These are phyloP conservation scores for Solanum pinnatisectum DNA, from an alignment of 257 asterid species.

Conservation along the genomic window DNA sequence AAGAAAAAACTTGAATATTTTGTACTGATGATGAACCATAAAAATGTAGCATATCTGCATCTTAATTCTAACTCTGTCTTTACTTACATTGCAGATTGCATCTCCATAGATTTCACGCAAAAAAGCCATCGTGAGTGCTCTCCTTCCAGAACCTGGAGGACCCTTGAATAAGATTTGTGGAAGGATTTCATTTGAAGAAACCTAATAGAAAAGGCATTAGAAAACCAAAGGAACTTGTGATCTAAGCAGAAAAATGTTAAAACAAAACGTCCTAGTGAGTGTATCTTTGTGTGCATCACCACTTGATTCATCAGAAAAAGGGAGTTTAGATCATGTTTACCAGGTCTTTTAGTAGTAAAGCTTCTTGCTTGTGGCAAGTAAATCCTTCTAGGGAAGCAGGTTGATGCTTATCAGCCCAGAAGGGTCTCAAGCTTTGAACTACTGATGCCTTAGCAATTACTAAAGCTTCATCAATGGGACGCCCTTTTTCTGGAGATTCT, in stretches of 20 bases:
- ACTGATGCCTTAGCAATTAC: constrained; percentile 62
- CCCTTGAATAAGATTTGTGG: constrained; percentile 70
- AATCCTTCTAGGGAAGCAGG: constrained; percentile 51
- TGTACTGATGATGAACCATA: neutral
- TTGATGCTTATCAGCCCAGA: constrained; percentile 82
- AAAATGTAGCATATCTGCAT: neutral
- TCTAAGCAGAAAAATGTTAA: neutral
- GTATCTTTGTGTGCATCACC: neutral
- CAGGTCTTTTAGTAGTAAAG: constrained; percentile 50
- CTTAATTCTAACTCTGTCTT: neutral
- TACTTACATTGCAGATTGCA: constrained; percentile 52
- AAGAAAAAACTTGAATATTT: neutral
- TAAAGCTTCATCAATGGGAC: constrained; percentile 51
- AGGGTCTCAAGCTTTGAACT: constrained; percentile 56
- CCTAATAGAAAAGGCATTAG: constrained; percentile 16
- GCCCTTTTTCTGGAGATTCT: constrained; percentile 51
- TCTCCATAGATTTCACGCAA: constrained; percentile 66
- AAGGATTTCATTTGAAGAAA: constrained; percentile 24
- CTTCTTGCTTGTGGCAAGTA: constrained; percentile 72
- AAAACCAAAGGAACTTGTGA: neutral
- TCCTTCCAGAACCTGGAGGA: constrained; percentile 74
- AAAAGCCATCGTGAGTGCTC: constrained; percentile 58
- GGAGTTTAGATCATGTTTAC: constrained; percentile 20
- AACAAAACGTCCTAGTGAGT: neutral
- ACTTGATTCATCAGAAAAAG: neutral